Evolutionary conservation across 805 yeast genomes (phyloP), one percentile per base, ranked within the genome.

Genomic region (Starmerella sirachaensis): DNA sequence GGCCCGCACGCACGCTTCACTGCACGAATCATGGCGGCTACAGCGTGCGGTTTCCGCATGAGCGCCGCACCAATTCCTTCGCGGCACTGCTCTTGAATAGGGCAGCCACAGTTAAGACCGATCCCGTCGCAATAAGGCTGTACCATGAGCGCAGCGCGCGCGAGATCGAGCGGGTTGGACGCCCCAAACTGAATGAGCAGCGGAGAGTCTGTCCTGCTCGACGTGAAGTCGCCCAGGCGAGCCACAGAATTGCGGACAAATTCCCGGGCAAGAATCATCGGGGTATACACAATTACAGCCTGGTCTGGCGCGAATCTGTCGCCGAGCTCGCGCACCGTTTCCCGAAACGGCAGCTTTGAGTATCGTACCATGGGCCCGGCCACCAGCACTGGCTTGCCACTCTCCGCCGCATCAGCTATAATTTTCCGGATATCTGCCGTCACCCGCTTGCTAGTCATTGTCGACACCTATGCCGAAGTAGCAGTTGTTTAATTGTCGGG

Each of bases 351-450:
- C 29, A 91, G 68, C 57, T 91, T 88, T 1, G 94, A 83, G 63
- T 91, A 91, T 35, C 98, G 65, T 1, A 91, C 98, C 98, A 91
- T 91, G 4, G 98, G 98, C 0, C 97, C 98, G 1, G 82, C 76
- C 9, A 80, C 67, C 29, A 67, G 69, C 1, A 71, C 83, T 0
- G 46, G 41, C 18, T 16, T n/a, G 11, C 5, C 13, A 2, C 7
- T 31, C 12, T 13, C 10, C 13, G 29, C n/a, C 13, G 32, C 32
- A 19, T 29, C 17, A n/a, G n/a, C n/a, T n/a, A n/a, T n/a, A n/a
- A n/a, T n/a, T n/a, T n/a, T n/a, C n/a, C n/a, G n/a, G n/a, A n/a
- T n/a, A n/a, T n/a, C n/a, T n/a, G n/a, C n/a, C n/a, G n/a, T n/a
- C n/a, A n/a, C n/a, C n/a, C n/a, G n/a, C n/a, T n/a, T n/a, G n/a